A percentile compares a stretch with the other conserved stretches of the same genome.
These are phyloP conservation scores for Camelina laxa DNA, from an alignment of 345 rosid species.

Conservation along the genomic window DNA sequence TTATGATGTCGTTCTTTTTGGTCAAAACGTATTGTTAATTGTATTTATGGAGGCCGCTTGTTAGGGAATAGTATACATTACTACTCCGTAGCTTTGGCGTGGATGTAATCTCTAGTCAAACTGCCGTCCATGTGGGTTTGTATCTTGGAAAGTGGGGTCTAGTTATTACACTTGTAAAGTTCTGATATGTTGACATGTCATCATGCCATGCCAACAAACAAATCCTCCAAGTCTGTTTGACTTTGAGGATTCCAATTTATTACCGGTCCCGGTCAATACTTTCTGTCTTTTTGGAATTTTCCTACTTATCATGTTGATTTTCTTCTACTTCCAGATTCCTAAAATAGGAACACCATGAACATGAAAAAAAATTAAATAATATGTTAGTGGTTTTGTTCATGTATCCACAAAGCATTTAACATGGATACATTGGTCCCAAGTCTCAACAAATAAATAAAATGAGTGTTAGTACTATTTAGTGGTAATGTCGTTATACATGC, in stretches of 20 bases:
- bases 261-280: constrained; percentile 18
- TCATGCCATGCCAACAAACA: constrained; percentile 21
- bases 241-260: constrained; percentile 31
- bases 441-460: no score
- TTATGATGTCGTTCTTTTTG: constrained; percentile 11
- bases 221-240: constrained; percentile 26
- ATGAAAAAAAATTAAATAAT: no score
- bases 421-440: no score
- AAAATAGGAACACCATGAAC: no score
- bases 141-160: neutral
- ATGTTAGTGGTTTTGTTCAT: no score
- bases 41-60: neutral
- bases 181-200: constrained; percentile 28
- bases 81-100: neutral
- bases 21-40: constrained; percentile 21
- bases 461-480: no score
- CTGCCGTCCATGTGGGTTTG: neutral
- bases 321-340: no score
- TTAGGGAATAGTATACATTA: neutral
- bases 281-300: constrained; percentile 13
- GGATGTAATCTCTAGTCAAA: neutral
- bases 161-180: neutral
- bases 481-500: neutral
- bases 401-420: no score
- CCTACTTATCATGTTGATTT: neutral